Evolutionary conservation across 352 stramenopile genomes (phyloP).

Genomic region (Thalassiosira livingstoniorum): DNA sequence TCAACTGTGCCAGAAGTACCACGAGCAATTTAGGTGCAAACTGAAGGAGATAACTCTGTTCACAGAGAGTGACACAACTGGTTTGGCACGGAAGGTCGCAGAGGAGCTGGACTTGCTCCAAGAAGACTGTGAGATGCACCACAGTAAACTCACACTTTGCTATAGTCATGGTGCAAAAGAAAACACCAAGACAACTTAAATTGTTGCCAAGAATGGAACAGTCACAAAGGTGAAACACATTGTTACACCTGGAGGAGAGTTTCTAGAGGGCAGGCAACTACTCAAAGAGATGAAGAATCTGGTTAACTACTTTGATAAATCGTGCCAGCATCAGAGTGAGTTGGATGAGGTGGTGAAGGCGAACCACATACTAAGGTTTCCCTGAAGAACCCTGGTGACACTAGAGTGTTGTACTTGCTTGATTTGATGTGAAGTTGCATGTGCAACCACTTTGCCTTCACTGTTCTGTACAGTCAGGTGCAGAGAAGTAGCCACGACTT

Average conservation of each 20-base stretch:
- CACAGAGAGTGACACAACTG: slow-evolving; percentile 10
- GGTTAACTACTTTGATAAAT: slow-evolving; percentile 18
- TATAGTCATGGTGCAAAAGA: slow-evolving; percentile 19
- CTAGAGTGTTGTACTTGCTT: not conserved
- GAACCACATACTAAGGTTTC: not conserved
- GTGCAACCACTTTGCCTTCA: slow-evolving; percentile 11
- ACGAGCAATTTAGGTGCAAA: too few species aligned
- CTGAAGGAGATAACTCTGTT: too few species aligned
- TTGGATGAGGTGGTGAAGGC: not conserved
- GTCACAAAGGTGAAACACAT: not conserved
- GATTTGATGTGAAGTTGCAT: not conserved
- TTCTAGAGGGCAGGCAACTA: not conserved
- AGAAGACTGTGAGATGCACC: slow-evolving; percentile 15
- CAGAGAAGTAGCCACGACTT: too few species aligned
- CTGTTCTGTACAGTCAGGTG: not conserved
- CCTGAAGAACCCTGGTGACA: slow-evolving; percentile 15
- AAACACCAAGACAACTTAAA: not conserved
- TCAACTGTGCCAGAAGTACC: too few species aligned
- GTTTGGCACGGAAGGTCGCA: not conserved
- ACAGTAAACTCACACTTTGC: not conserved
- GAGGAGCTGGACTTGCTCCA: not conserved
- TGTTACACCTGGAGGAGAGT: slow-evolving; percentile 2
- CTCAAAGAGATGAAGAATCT: not conserved
- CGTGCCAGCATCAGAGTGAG: not conserved
- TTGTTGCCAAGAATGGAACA: not conserved